Conservation (phyloP, 176 grass and related monocot species). For the Tillandsia fasciculata region DNA sequence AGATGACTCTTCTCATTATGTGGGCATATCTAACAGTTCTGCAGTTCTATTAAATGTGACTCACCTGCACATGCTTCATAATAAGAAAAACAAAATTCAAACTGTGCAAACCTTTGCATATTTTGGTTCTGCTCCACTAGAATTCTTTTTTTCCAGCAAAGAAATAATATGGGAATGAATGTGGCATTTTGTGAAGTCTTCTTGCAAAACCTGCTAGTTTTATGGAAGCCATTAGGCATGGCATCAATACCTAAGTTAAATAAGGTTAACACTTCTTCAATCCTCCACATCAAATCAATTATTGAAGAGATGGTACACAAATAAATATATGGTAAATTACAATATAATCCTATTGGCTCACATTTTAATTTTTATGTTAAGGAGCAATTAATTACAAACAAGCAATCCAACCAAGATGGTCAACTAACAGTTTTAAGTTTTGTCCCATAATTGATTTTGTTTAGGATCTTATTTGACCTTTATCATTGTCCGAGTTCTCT, state of each 20-base stretch:
- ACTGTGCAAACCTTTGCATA: slow-evolving; percentile 48
- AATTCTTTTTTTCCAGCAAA: slow-evolving; percentile 53
- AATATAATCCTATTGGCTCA: no score
- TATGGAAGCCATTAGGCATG: slow-evolving; percentile 8
- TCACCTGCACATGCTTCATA: neutral
- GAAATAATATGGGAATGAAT: slow-evolving; percentile 52
- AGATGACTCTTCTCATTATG: no score
- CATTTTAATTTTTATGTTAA: no score
- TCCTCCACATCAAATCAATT: neutral
- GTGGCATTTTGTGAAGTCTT: slow-evolving; percentile 90
- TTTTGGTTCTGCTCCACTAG: slow-evolving; percentile 17
- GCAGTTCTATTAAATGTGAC: neutral
- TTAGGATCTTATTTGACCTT: no score
- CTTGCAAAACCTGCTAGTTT: slow-evolving; percentile 49
- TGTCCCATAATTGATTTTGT: no score
- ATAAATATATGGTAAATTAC: no score
- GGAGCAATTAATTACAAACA: no score
- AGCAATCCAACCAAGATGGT: no score
- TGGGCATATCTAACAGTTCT: neutral
- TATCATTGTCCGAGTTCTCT: no score
- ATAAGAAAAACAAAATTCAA: neutral
- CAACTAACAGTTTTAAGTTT: no score
- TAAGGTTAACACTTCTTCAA: neutral
- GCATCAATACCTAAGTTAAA: neutral
- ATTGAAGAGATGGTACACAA: no score